Percentiles rank a stretch among this genome's conserved stretches.
These are phyloP conservation scores for Botrytis elliptica DNA, from an alignment of 2,329 filamentous ascomycete genomes.

Conservation along the genomic window DNA sequence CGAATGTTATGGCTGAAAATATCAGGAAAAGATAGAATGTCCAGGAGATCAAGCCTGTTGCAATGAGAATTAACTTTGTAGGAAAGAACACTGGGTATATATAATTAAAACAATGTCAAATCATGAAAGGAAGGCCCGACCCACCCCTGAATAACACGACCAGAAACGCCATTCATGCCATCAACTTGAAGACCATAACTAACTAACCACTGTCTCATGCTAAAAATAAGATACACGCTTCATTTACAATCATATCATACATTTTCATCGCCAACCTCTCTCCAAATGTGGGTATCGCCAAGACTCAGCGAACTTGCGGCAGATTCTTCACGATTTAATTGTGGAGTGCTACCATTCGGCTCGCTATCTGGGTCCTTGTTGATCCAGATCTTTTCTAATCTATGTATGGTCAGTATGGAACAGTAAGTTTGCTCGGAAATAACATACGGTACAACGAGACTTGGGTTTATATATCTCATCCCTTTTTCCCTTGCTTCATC, in stretches of 20 bases:
- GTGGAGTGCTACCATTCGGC: conserved; percentile 25
- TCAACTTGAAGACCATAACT: neutral
- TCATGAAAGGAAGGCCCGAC: conserved; percentile 25
- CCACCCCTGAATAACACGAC: neutral
- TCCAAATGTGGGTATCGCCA: conserved; percentile 53
- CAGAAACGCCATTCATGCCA: conserved; percentile 21
- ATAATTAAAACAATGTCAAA: conserved; percentile 7
- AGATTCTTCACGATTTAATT: conserved; percentile 39
- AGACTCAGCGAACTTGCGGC: conserved; percentile 48
- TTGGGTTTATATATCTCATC: conserved; percentile 73
- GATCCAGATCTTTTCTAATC: conserved; percentile 70
- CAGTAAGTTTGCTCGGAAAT: neutral
- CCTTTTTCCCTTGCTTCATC: conserved; percentile 73
- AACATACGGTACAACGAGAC: conserved; percentile 63
- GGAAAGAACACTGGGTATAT: conserved; percentile 22
- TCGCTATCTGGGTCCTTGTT: conserved; percentile 28
- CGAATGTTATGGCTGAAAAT: neutral
- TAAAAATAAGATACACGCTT: neutral
- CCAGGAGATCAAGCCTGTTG: neutral
- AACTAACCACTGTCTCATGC: neutral
- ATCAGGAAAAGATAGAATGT: neutral
- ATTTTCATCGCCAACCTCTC: conserved; percentile 41
- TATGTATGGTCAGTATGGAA: conserved; percentile 38
- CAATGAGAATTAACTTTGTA: neutral
- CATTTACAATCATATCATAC: conserved; percentile 30